phyloP scores from a whole-genome alignment of 495 filamentous ascomycete species.

The Antarctomyces pellizariae region DNA sequence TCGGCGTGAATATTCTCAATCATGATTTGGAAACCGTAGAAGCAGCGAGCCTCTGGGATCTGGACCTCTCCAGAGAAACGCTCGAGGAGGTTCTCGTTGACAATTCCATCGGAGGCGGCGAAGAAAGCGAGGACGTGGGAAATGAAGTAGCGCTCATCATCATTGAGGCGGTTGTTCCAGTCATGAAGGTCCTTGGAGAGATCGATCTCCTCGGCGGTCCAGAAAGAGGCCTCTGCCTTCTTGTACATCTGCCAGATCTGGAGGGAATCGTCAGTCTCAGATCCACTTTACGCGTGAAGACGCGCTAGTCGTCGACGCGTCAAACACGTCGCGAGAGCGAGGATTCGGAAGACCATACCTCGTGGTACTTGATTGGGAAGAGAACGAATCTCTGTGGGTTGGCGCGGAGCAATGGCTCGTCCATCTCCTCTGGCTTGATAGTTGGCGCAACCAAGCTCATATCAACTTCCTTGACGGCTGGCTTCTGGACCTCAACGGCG shows the following conservation, averaged over 20 bases:
- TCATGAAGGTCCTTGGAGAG: conserved; percentile 96
- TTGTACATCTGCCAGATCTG: conserved; percentile 99
- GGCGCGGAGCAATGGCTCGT: conserved; percentile 84
- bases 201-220: conserved; percentile 98
- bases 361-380: conserved; percentile 98
- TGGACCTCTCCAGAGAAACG: conserved; percentile 95
- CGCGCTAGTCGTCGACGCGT: conserved; percentile 21
- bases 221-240: conserved; percentile 98
- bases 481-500: conserved; percentile 25
- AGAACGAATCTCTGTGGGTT: conserved; percentile 93
- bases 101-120: conserved; percentile 96
- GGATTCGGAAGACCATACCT: no score
- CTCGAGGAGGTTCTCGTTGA: conserved; percentile 98
- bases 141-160: conserved; percentile 95
- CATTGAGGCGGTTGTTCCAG: conserved; percentile 92
- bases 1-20: conserved; percentile 99
- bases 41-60: conserved; percentile 93
- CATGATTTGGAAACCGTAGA: conserved; percentile 99
- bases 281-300: conserved; percentile 46
- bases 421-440: conserved; percentile 46
- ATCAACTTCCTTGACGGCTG: conserved; percentile 26
- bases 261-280: conserved; percentile 12
- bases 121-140: conserved; percentile 99
- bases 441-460: conserved; percentile 30
- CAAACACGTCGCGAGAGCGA: conserved; percentile 16